Base-by-base conservation (phyloP, 345 rosid species). In the Populus ilicifolia region DNA sequence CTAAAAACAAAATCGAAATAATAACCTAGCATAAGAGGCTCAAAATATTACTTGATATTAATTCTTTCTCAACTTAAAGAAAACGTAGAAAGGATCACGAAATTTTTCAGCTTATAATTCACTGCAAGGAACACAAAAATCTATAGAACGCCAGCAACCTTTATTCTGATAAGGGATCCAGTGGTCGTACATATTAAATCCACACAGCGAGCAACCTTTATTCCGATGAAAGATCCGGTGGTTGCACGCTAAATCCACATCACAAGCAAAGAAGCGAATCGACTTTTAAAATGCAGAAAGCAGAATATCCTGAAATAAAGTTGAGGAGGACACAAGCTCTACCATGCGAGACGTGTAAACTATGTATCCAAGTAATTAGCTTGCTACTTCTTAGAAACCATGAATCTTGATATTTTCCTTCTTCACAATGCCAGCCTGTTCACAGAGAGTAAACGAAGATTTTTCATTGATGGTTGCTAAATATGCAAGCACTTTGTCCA, bases 401-500 rank as follows among this genome's bases (percentile, higher is more conserved):
- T 94, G 98, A 74, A 94, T 91, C 85, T 94, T 93, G 87, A 94
- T 94, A 72, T 86, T 90, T 14, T 94, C 97, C 92, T 91, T 93
- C 93, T 94, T 94, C 93, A 91, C 98, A 67, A 94, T 89, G 25
- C 93, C 94, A 71, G 97, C 97, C 97, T 92, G 88, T 63, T 21
- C 59, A 56, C 8, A 52, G 4, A 54, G 23, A 62, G n/a, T 10
- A n/a, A 2, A 29, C 4, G 17, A 8, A 20, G 20, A 54, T 54
- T 41, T 41, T 54, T 21, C 25, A 54, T 54, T 54, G 4, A 54
- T 54, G 61, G 25, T 23, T 21, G 23, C 61, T 21, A 54, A 7
- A 21, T 20, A 21, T 2, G 7, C 11, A 8, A 21, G 9, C 2
- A 2, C 56, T 54, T 21, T 8, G 9, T 54, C n/a, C 0, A 7